Base-by-base conservation (phyloP, 176 grass and related monocot species). In the Phoenix roebelenii region DNA sequence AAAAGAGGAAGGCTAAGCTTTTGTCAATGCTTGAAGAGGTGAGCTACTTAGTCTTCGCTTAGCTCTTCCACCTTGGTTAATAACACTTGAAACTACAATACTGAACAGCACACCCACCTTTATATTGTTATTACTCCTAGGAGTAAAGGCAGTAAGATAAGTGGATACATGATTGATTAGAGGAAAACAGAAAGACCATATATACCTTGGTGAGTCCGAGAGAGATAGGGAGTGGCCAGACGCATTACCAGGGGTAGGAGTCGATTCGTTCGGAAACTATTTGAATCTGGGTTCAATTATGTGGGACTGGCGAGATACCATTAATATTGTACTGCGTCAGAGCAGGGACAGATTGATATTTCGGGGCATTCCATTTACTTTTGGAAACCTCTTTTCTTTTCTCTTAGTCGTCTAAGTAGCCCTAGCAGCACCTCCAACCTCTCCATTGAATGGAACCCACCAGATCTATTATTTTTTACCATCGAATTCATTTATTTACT, bases 21-120 rank as follows among this genome's bases (percentile, higher is more conserved):
- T 77, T 85, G 74, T 23, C 89, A 67, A 83, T 98, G 88, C 84
- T 98, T 26, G 84, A 98, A 68, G 94, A 98, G 94, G 94, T 98
- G 74, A 87, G 79, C 53, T 51, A 25, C 50, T 44, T 2, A 9
- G 9, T 44, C 2, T 44, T 44, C 10, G 35, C 10, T 44, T 44
- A 44, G 12, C 2, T 14, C 10, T 14, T 44, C 35, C 35, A 3
- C 35, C 7, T 12, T 14, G 35, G 35, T 44, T 44, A 44, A 14
- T 1, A 39, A 44, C 2, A 44, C 35, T 12, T 3, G 9, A 12
- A 44, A 44, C 2, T 14, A 14, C 12, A 10, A 12, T 44, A 44
- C 35, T 44, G 35, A 44, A 44, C 35, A 10, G 2, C 35, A 3
- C 10, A 44, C 35, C 1, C 12, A 14, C 35, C 35, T 44, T 1